Base-by-base conservation (phyloP, 2,329 filamentous ascomycete genomes). In the Clarireedia paspali region DNA sequence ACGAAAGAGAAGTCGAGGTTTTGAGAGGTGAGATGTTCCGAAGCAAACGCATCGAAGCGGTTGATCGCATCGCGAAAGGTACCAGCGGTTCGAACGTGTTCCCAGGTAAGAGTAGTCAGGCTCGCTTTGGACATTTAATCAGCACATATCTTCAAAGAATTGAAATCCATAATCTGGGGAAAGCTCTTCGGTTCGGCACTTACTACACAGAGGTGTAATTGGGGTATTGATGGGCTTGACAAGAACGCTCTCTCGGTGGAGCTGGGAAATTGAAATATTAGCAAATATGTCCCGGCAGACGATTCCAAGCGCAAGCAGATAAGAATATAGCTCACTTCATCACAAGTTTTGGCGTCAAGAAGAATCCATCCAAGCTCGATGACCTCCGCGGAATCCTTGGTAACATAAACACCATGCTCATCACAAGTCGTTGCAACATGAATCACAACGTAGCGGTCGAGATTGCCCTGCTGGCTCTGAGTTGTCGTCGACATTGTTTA, bases 351-450 rank as follows among this genome's bases (percentile, higher is more conserved):
- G 63, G 90, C 87, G 71, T 96, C 91, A 61, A 96, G 80, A 68
- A 99, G 77, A 70, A 97, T 96, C 94, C 94, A 99, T 62, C 92
- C 94, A 70, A 99, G 82, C 81, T 99, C 94, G 73, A 99, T 99
- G 64, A 99, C 94, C 77, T 99, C 94, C 60, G 94, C 94, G 58
- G 94, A 97, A 75, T 99, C 94, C 76, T 97, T 97, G 59, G 94
- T 99, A 58, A 99, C 94, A 74, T 99, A 99, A 63, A 99, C 94
- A 61, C 94, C 94, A 75, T 99, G 94, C 74, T 99, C 94, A 73
- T 99, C 94, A 75, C 94, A 99, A 65, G 94, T 99, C 38, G 94
- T 99, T 62, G 94, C 94, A 70, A 97, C 92, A 74, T 99, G 94
- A 72, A 97, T 96, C 69, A 99, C 89, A 64, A 96, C 88, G 75